These are phyloP conservation scores for Pyrenochaeta sp. DNA, from an alignment of 2,329 filamentous ascomycete genomes.

Conservation along the genomic window DNA sequence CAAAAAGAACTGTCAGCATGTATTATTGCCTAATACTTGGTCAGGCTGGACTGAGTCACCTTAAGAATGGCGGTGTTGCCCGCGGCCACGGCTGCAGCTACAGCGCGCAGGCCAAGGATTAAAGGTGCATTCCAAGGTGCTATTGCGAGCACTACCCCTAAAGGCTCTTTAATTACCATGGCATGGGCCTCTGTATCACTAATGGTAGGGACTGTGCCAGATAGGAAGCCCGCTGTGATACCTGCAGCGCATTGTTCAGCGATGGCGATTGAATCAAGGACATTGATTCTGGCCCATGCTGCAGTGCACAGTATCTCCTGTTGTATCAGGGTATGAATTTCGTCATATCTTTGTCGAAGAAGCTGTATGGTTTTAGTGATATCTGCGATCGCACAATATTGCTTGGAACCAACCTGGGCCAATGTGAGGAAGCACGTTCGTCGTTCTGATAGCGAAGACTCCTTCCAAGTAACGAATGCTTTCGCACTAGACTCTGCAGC, in stretches of 20 bases:
- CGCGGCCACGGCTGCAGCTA: slow-evolving; percentile 54
- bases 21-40: no score
- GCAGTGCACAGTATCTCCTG: neutral
- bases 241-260: neutral
- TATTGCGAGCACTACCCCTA: slow-evolving; percentile 11
- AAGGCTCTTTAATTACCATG: slow-evolving; percentile 13
- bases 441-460: neutral
- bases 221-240: neutral
- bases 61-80: slow-evolving; percentile 39
- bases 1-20: neutral
- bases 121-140: slow-evolving; percentile 15
- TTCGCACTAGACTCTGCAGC: neutral
- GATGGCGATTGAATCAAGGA: neutral
- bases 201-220: neutral
- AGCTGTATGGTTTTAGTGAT: no score
- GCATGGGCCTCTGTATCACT: neutral
- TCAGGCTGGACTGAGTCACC: neutral
- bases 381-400: no score
- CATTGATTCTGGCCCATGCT: neutral
- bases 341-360: neutral
- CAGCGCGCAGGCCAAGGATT: slow-evolving; percentile 9
- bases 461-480: neutral
- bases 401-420: neutral
- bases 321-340: neutral
- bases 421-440: neutral